Evolutionary conservation across 2,329 filamentous ascomycete genomes (phyloP).

Genomic region (Pseudogymnoascus sp.): DNA sequence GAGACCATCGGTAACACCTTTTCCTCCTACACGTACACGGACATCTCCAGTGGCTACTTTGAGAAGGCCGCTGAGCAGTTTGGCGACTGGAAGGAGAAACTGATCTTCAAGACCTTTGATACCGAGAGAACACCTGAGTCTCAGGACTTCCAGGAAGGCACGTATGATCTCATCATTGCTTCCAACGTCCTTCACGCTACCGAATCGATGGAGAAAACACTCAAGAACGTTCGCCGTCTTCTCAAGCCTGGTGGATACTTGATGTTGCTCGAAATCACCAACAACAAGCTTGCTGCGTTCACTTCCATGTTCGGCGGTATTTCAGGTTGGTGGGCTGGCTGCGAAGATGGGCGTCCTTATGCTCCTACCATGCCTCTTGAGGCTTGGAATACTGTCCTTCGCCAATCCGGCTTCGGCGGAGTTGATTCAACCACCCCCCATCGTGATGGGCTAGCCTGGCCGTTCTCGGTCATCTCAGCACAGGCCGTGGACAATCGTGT

Average conservation of each 20-base stretch:
- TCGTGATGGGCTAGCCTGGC: background rate
- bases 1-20: slow-evolving; percentile 26
- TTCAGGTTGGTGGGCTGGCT: slow-evolving; percentile 28
- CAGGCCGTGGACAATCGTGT: slow-evolving; percentile 31
- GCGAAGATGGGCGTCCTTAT: slow-evolving; percentile 22
- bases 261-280: slow-evolving; percentile 20
- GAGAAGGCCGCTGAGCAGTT: slow-evolving; percentile 28
- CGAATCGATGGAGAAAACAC: slow-evolving; percentile 16
- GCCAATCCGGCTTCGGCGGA: slow-evolving; percentile 26
- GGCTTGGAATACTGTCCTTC: slow-evolving; percentile 23
- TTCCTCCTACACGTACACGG: slow-evolving; percentile 39
- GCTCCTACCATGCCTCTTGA: slow-evolving; percentile 10
- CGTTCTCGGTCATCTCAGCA: slow-evolving; percentile 25
- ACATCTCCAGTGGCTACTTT: slow-evolving; percentile 38
- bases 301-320: slow-evolving; percentile 28
- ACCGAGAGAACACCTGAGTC: slow-evolving; percentile 20
- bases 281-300: slow-evolving; percentile 23
- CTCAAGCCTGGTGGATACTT: slow-evolving; percentile 24
- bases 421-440: slow-evolving; percentile 22
- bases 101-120: slow-evolving; percentile 29
- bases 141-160: slow-evolving; percentile 26
- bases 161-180: slow-evolving; percentile 33
- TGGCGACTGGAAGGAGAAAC: slow-evolving; percentile 16
- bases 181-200: slow-evolving; percentile 34
- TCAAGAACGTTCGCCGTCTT: slow-evolving; percentile 22